Percentiles rank a stretch among this genome's conserved stretches.
These are phyloP conservation scores for Zymoseptoria ardabiliae DNA, from an alignment of 2,329 filamentous ascomycete genomes.

Conservation along the genomic window DNA sequence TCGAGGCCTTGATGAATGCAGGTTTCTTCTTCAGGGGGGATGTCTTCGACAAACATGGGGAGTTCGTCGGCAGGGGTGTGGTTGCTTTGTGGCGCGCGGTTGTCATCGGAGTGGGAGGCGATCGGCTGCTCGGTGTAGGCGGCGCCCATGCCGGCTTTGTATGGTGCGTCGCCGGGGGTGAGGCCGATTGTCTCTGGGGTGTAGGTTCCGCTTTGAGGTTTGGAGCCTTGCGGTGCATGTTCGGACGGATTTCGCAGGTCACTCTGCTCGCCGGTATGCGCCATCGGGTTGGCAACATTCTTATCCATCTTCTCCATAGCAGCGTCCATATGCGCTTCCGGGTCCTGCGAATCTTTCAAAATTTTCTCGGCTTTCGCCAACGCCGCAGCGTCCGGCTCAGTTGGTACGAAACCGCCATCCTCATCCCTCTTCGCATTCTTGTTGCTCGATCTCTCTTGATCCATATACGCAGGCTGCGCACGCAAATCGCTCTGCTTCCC, in stretches of 20 bases:
- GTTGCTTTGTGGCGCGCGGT: neutral
- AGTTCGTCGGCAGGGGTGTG: neutral
- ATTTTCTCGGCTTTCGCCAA: neutral
- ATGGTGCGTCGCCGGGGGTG: neutral
- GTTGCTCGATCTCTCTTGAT: neutral
- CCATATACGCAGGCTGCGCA: neutral
- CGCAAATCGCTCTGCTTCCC: neutral
- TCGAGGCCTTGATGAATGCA: constrained; percentile 48
- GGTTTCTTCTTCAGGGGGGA: constrained; percentile 7
- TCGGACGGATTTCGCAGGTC: neutral
- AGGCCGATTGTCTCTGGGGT: neutral
- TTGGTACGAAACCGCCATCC: neutral
- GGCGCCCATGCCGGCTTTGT: neutral
- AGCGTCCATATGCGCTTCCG: neutral
- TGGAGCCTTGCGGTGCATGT: neutral
- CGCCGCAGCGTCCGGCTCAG: neutral
- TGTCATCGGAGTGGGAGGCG: neutral
- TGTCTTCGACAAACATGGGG: neutral
- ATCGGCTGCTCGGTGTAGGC: constrained; percentile 5
- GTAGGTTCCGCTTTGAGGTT: neutral
- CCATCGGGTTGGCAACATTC: neutral
- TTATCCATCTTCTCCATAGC: neutral
- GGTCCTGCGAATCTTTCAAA: neutral
- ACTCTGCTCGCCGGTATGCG: neutral
- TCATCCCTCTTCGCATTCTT: neutral